Evolutionary conservation across 192 early-diverging fungal species (phyloP).

Genomic region (Dissophora ornata): DNA sequence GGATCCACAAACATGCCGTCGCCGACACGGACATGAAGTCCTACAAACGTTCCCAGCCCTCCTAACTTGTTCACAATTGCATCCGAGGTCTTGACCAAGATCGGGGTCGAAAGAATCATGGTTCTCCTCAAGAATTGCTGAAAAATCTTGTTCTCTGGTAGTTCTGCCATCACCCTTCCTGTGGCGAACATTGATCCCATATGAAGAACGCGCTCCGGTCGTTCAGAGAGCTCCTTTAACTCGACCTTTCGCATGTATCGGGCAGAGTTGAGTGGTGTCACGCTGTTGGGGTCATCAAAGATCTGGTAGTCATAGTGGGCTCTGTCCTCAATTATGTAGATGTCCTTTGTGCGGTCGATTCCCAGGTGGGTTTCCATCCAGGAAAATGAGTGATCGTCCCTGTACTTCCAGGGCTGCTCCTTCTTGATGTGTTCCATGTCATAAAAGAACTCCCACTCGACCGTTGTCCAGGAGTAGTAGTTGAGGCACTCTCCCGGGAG

Average conservation of each 20-base stretch:
- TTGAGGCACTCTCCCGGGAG: conserved; percentile 66
- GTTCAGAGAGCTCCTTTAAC: conserved; percentile 44
- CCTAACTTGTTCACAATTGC: conserved; percentile 60
- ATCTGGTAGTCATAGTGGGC: conserved; percentile 66
- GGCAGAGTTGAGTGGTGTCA: conserved; percentile 26
- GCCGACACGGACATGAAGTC: conserved; percentile 64
- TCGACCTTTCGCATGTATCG: conserved; percentile 56
- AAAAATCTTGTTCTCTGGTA: conserved; percentile 55
- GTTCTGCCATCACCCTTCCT: conserved; percentile 57
- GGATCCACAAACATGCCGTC: conserved; percentile 61
- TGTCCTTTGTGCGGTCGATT: conserved; percentile 54
- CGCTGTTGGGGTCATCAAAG: conserved; percentile 60
- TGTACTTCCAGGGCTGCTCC: conserved; percentile 52
- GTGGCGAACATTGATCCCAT: conserved; percentile 66
- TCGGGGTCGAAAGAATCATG: conserved; percentile 63
- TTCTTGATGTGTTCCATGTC: conserved; percentile 55
- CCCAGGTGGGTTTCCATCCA: conserved; percentile 61
- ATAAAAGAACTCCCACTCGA: conserved; percentile 69
- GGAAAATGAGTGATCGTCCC: conserved; percentile 59
- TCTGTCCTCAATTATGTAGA: conserved; percentile 59
- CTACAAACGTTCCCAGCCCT: conserved; percentile 58
- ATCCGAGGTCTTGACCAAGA: conserved; percentile 56
- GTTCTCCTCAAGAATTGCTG: conserved; percentile 51
- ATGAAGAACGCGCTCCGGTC: conserved; percentile 57
- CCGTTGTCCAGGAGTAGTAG: conserved; percentile 63